Base-by-base conservation (phyloP, 345 rosid species). In the Linum trigynum region DNA sequence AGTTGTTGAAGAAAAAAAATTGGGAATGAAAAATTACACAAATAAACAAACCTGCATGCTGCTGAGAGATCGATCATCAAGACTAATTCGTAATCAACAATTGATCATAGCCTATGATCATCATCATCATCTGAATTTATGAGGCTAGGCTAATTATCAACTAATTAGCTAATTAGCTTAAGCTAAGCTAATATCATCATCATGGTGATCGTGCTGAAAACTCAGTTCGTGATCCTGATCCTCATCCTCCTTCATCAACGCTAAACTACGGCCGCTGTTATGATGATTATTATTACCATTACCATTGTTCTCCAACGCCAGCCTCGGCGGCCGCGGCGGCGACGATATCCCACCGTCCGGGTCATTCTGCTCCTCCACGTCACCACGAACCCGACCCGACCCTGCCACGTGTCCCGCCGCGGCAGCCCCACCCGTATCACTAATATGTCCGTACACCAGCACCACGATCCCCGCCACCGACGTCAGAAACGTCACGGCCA, bases 361-460 rank as follows among this genome's bases (percentile, higher is more conserved):
- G 53, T 48, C 32, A 23, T 23, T 23, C 32, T 23, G 32, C 32
- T 23, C 32, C 32, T 23, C 9, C 53, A 12, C 14, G 10, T 11
- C 50, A 43, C 10, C 50, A 5, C 50, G 50, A 11, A 43, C 50
- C 50, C 50, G 50, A 57, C 35, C 61, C 37, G 12, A 56, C 50
- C 53, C 63, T 7, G 17, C 39, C 69, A 80, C 63, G 43, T 69
- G 55, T 65, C 81, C 81, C 1, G 86, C 85, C 59, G 79, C 84
- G 60, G 69, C 50, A 2, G 86, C 86, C 59, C 86, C 88, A 1
- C 74, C 81, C 14, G 76, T 59, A 42, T 82, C 86, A 59, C 88
- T 84, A 0, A 84, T 73, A 39, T 80, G 84, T n/a, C 79, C 83
- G 14, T 79, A 86, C 6, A 82, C 74, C 50, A 84, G 68, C 57